Conservation (phyloP, 78 protist genomes). For the Anaeramoeba flamelloides region DNA sequence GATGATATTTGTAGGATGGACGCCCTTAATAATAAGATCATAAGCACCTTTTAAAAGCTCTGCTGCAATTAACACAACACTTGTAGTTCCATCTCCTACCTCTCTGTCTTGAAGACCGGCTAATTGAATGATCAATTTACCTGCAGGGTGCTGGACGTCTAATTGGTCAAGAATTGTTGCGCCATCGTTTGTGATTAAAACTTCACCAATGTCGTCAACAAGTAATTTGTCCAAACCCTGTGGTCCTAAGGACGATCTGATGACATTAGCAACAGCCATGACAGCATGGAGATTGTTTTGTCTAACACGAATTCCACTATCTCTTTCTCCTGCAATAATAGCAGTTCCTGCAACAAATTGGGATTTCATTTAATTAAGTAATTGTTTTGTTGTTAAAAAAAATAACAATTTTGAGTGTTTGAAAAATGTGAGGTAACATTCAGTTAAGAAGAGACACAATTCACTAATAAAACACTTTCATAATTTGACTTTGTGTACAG, state of each 20-base stretch:
- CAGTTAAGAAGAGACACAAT: no score
- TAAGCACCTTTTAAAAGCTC: constrained; percentile 83
- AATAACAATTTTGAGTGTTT: no score
- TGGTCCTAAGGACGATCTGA: constrained; percentile 93
- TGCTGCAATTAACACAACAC: constrained; percentile 93
- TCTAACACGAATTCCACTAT: no score
- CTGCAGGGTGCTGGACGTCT: constrained; percentile 90
- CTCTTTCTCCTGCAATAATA: no score
- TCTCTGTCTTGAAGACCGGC: constrained; percentile 32
- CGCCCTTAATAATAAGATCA: constrained; percentile 62
- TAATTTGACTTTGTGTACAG: no score
- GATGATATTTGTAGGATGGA: constrained; percentile 96
- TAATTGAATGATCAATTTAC: constrained; percentile 40
- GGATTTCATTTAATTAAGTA: no score
- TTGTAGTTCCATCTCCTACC: constrained; percentile 94
- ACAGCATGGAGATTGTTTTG: no score
- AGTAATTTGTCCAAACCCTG: constrained; percentile 96
- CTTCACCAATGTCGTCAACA: constrained; percentile 90
- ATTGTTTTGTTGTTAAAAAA: no score
- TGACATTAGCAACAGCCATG: constrained; percentile 80
- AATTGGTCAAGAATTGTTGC: constrained; percentile 79
- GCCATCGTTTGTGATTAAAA: constrained; percentile 82
- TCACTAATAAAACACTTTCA: no score
- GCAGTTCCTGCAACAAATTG: no score
- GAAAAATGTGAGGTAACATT: no score